phyloP scores from a whole-genome alignment of 129 eudicot genomes.

The Helianthus annuus region DNA sequence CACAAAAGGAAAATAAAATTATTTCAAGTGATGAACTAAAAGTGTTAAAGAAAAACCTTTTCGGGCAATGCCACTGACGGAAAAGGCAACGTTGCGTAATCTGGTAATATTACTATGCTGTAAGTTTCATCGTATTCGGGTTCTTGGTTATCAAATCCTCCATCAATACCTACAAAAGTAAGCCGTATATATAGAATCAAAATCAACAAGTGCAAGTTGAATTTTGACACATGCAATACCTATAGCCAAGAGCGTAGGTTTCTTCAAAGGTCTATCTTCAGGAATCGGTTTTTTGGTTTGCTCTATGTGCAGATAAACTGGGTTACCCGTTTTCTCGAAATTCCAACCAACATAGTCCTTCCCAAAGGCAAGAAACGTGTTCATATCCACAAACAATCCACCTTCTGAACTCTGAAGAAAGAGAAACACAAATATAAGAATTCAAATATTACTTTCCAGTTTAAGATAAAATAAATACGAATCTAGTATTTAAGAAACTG shows the following conservation, averaged over 20 bases:
- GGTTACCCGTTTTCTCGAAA: slow-evolving; percentile 76
- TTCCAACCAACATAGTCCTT: slow-evolving; percentile 84
- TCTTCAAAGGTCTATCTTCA: slow-evolving; percentile 88
- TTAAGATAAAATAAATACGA: background rate
- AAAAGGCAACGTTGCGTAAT: slow-evolving; percentile 60
- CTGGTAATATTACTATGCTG: slow-evolving; percentile 74
- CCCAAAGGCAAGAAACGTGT: slow-evolving; percentile 88
- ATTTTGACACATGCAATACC: slow-evolving; percentile 43
- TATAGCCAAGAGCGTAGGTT: slow-evolving; percentile 89
- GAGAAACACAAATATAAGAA: slow-evolving; percentile 8
- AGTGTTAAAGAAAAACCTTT: slow-evolving; percentile 36
- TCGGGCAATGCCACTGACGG: slow-evolving; percentile 90
- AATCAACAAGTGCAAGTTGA: background rate
- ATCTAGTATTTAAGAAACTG: background rate
- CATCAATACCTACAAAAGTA: slow-evolving; percentile 64
- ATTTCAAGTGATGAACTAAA: background rate
- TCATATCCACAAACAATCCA: slow-evolving; percentile 84
- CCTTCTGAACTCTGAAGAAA: slow-evolving; percentile 80
- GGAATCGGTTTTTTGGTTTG: slow-evolving; percentile 71
- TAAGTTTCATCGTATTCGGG: slow-evolving; percentile 70
- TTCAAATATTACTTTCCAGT: background rate
- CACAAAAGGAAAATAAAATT: background rate
- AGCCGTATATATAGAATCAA: slow-evolving; percentile 10
- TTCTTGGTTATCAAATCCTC: slow-evolving; percentile 81
- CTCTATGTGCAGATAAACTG: slow-evolving; percentile 81